Conservation (phyloP, 2,329 filamentous ascomycete genomes). For the Pyrenochaeta sp. region DNA sequence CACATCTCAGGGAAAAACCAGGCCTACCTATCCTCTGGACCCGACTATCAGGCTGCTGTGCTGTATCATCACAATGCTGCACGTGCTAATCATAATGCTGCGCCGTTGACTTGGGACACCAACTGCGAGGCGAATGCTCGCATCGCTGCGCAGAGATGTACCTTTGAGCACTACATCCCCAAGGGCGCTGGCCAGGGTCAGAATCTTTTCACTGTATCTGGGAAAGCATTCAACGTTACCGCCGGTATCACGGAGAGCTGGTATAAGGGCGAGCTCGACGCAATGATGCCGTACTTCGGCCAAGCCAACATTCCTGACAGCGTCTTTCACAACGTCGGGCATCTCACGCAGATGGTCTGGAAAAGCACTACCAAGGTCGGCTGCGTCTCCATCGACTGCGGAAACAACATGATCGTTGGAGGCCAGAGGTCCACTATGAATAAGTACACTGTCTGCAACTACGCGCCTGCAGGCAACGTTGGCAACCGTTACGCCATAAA, state of each 20-base stretch:
- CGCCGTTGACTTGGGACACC: conserved; percentile 73
- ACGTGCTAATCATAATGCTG: conserved; percentile 80
- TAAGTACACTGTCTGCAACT: conserved; percentile 83
- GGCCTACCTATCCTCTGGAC: conserved; percentile 32
- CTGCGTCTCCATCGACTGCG: conserved; percentile 45
- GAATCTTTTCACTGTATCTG: conserved; percentile 81
- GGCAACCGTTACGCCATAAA: conserved; percentile 63
- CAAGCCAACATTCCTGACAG: conserved; percentile 61
- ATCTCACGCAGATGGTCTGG: conserved; percentile 51
- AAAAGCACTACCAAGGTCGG: conserved; percentile 49
- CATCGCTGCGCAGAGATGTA: conserved; percentile 76
- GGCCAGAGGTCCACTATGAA: conserved; percentile 30
- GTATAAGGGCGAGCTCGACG: conserved; percentile 82
- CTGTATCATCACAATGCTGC: conserved; percentile 85
- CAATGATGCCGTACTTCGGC: conserved; percentile 67
- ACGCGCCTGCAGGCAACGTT: conserved; percentile 72
- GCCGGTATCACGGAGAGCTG: conserved; percentile 80
- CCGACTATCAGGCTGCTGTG: conserved; percentile 41
- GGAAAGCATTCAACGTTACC: conserved; percentile 64
- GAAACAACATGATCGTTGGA: conserved; percentile 31
- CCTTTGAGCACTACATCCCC: conserved; percentile 69
- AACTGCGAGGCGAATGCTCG: conserved; percentile 65
- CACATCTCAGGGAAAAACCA: conserved; percentile 34
- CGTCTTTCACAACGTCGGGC: conserved; percentile 43
- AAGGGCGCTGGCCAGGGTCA: conserved; percentile 74